Base-by-base conservation (phyloP, 805 yeast species). In the Metschnikowia arizonensis region DNA sequence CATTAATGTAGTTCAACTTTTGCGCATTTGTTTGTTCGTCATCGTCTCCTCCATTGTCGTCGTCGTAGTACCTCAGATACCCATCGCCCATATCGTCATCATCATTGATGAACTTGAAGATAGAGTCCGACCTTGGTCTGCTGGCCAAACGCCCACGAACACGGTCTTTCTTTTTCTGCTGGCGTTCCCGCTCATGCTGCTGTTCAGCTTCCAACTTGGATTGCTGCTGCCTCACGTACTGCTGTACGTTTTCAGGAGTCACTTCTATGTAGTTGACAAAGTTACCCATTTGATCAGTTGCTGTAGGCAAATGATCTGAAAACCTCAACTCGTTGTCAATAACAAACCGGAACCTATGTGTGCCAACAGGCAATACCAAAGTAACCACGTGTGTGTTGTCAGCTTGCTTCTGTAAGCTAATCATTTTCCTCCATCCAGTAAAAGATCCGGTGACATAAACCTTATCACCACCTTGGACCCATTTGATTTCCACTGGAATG, bases 381-480 rank as follows among this genome's bases (percentile, higher is more conserved):
- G 85, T 83, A 21, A 88, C 84, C 36, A 80, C 72, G 56, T 83
- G 83, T 31, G 73, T 71, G 18, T 75, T 74, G 54, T 81, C 80
- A 8, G 57, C 72, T 66, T 64, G 78, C 64, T 70, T 72, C 25
- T 76, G 76, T 56, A 93, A 70, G 32, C 95, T 95, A 59, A 91
- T 90, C 98, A 93, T 91, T 66, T 90, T 91, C 54, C 97, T 75
- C 98, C 99, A 93, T 3, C 96, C 97, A 0, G 99, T 93, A 66
- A 91, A 91, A 0, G 97, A 86, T 40, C 99, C 99, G 29, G 97
- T 93, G 11, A 91, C 96, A 63, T 89, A 93, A 2, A 93, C 98
- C 57, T 86, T 86, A 40, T 79, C 79, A 49, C 99, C 99, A n/a
- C 98, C 98, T 64, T 91, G 96, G 14, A 81, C 82, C 99, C 99